Conservation (phyloP, 1,139 yeast genomes). For the Saccharomyces hybrid region DNA sequence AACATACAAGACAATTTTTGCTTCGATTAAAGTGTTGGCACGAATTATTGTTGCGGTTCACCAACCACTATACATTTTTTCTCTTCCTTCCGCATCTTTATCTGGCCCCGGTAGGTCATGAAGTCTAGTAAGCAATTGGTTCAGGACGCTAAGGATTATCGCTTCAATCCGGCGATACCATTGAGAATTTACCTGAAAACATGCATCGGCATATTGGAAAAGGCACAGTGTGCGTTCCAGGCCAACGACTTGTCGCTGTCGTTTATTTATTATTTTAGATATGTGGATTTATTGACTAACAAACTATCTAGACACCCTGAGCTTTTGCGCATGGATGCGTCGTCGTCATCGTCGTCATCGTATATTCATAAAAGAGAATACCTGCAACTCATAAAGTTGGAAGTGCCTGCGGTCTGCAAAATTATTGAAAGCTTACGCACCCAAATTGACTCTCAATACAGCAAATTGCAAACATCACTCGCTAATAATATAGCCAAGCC, state of each 20-base stretch:
- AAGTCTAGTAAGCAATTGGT: slow-evolving; percentile 21
- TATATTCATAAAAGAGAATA: slow-evolving; percentile 21
- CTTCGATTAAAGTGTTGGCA: not conserved
- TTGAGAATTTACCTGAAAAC: slow-evolving; percentile 26
- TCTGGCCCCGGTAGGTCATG: slow-evolving; percentile 11
- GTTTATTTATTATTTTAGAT: slow-evolving; percentile 26
- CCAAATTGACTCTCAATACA: slow-evolving; percentile 17
- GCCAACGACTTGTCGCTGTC: slow-evolving; percentile 19
- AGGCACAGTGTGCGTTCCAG: slow-evolving; percentile 27
- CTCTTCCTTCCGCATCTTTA: not conserved
- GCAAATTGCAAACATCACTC: slow-evolving; percentile 20
- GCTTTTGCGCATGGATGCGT: slow-evolving; percentile 1
- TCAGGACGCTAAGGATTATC: slow-evolving; percentile 26
- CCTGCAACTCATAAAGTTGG: slow-evolving; percentile 25
- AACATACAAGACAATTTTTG: not conserved
- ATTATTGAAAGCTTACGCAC: slow-evolving; percentile 24
- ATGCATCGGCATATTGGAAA: slow-evolving; percentile 27
- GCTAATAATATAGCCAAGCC: slow-evolving; percentile 25
- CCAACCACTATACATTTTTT: not conserved
- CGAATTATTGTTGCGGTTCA: not conserved
- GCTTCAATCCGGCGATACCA: slow-evolving; percentile 25
- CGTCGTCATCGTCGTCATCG: slow-evolving; percentile 1
- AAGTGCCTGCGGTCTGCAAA: slow-evolving; percentile 28
- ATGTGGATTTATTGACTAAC: slow-evolving; percentile 28
- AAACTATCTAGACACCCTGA: slow-evolving; percentile 28